A percentile compares a stretch with the other conserved stretches of the same genome.
These are phyloP conservation scores for Entophlyctis luteolus DNA, from an alignment of 192 early-diverging fungal species.

Conservation along the genomic window DNA sequence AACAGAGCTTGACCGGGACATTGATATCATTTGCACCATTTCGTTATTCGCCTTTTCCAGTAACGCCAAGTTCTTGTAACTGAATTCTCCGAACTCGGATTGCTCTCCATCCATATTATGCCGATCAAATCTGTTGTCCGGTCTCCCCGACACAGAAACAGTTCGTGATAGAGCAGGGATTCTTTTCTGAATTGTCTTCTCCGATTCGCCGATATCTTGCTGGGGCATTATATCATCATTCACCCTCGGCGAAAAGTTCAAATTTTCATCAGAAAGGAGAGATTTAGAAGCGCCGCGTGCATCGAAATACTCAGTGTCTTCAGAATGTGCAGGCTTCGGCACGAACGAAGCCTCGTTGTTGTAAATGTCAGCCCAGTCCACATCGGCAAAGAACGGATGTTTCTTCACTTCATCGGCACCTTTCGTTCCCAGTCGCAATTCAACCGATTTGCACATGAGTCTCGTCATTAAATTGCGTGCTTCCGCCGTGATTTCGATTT, in stretches of 20 bases:
- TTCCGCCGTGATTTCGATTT: conserved; percentile 66
- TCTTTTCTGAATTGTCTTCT: too few species aligned
- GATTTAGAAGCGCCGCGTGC: conserved; percentile 60
- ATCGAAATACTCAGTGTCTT: conserved; percentile 95
- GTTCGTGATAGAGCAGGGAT: conserved; percentile 7
- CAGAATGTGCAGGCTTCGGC: conserved; percentile 67
- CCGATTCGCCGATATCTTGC: too few species aligned
- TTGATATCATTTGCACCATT: conserved; percentile 67
- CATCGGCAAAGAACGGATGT: conserved; percentile 69
- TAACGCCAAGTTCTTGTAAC: conserved; percentile 83
- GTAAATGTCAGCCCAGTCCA: conserved; percentile 68
- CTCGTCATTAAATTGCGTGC: conserved; percentile 76
- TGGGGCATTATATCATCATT: conserved; percentile 4
- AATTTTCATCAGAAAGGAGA: conserved; percentile 30
- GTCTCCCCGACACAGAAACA: conserved; percentile 9
- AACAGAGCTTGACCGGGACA: conserved; percentile 52
- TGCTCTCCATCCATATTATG: too few species aligned
- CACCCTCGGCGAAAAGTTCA: neutral
- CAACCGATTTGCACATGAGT: conserved; percentile 61
- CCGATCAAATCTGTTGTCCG: neutral
- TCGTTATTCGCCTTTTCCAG: conserved; percentile 89
- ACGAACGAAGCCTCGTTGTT: conserved; percentile 71
- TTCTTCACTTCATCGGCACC: conserved; percentile 73
- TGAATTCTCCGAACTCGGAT: conserved; percentile 85
- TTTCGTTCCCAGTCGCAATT: conserved; percentile 59